Base-by-base conservation (phyloP, 202 grass and related monocot genomes). In the Zoysia matrella region DNA sequence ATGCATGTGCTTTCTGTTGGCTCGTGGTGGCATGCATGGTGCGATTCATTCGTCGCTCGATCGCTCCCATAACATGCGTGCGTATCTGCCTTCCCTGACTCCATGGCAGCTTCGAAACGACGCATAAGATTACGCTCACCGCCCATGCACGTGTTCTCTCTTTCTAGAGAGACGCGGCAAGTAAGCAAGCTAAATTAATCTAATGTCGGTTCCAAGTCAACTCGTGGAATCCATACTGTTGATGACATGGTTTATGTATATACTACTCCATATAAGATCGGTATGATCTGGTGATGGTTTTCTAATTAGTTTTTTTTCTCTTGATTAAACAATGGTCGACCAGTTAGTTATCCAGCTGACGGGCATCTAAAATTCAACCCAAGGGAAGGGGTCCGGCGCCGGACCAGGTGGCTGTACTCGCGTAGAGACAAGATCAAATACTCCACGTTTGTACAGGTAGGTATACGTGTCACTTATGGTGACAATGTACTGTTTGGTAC, bases 71-170 rank as follows among this genome's bases (percentile, higher is more conserved):
- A 11, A 11, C 30, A 36, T 36, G 30, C 30, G 30, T 36, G 30
- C 30, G 30, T 36, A 36, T 36, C 30, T 36, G 30, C 30, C 30
- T 36, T 36, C 30, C 30, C 30, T 36, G 30, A 36, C 30, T 36
- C 30, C 30, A 36, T 36, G 30, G 30, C 30, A 36, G 30, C 30
- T 36, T 36, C 30, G 30, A 36, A 36, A 36, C 30, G 30, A 46
- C 41, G 53, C 44, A 53, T 18, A 11, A 36, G 42, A 80, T 75
- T 45, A 11, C 45, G 52, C 68, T 54, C 69, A 66, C 60, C 81
- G 77, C 10, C 76, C 77, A 88, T 47, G 76, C 87, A 85, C 55
- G 87, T 73, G 87, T 77, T 48, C 13, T 40, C 61, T 2, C 30
- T 36, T 36, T 36, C 30, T 36, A 36, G 30, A 36, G 30, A 36